These are phyloP conservation scores for Clonostachys byssicola DNA, from an alignment of 2,329 filamentous ascomycete species.

Conservation along the genomic window DNA sequence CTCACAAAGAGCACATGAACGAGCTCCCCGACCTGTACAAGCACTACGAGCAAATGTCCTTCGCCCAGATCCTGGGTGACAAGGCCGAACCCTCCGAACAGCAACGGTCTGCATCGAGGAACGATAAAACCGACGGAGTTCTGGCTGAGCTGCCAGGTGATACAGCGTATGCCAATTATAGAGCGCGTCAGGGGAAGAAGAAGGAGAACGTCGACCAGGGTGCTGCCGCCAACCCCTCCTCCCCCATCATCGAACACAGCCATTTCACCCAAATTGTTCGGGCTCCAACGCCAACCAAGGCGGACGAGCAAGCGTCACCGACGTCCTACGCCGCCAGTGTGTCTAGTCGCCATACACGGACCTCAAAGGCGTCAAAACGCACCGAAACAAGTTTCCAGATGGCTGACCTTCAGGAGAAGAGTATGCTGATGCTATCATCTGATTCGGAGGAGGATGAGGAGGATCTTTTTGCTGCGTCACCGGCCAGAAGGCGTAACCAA, in stretches of 20 bases:
- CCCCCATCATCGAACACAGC: conserved; percentile 12
- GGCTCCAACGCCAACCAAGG: conserved; percentile 4
- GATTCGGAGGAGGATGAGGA: conserved; percentile 48
- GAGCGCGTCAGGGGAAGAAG: not conserved
- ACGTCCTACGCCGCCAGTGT: conserved; percentile 44
- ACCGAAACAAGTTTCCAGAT: conserved; percentile 41
- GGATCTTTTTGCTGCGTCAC: not conserved
- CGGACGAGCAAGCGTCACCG: conserved; percentile 19
- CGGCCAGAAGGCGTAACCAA: too few species aligned
- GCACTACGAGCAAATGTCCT: conserved; percentile 54
- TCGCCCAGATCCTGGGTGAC: conserved; percentile 31
- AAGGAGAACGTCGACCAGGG: not conserved
- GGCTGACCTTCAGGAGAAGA: conserved; percentile 48
- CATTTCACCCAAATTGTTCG: conserved; percentile 1
- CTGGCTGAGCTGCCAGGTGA: not conserved
- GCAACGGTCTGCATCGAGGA: not conserved
- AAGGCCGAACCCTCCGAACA: not conserved
- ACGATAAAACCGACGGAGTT: not conserved
- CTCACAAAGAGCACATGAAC: conserved; percentile 16
- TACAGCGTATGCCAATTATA: not conserved
- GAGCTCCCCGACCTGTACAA: conserved; percentile 48
- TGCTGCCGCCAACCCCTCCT: not conserved
- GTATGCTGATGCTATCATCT: conserved; percentile 52
- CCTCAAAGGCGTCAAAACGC: conserved; percentile 46
- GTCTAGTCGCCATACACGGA: conserved; percentile 51